A percentile compares a stretch with the other conserved stretches of the same genome.
Conservation (phyloP, 2,329 filamentous ascomycete species). For the Scedosporium minutisporum region DNA sequence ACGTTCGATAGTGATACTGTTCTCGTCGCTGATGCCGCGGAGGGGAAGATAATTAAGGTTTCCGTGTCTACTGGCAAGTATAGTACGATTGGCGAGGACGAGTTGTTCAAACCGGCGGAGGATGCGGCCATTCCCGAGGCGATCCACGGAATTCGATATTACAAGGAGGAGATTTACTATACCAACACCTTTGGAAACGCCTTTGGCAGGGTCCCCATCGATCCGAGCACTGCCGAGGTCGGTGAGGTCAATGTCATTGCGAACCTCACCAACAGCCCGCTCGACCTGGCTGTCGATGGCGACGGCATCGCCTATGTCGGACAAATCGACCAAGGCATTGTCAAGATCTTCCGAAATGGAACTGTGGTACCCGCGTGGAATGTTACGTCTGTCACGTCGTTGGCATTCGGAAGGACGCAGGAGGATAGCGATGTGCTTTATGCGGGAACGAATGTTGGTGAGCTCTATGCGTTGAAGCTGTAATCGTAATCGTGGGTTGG, state of each 20-base stretch:
- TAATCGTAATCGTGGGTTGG: neutral
- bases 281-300: conserved; percentile 11
- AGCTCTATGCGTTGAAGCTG: neutral
- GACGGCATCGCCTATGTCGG: conserved; percentile 11
- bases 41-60: conserved; percentile 11
- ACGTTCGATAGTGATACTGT: conserved; percentile 10
- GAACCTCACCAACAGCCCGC: conserved; percentile 1
- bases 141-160: conserved; percentile 13
- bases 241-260: conserved; percentile 10
- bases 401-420: neutral
- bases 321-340: neutral
- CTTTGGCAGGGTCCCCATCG: conserved; percentile 10
- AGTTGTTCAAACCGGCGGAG: conserved; percentile 1
- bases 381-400: neutral
- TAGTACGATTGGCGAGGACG: conserved; percentile 11
- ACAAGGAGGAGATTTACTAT: conserved; percentile 13
- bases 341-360: neutral
- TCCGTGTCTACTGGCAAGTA: conserved; percentile 10
- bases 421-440: neutral
- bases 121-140: conserved; percentile 11
- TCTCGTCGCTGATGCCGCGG: conserved; percentile 13
- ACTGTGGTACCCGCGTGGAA: neutral
- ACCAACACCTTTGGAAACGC: conserved; percentile 11
- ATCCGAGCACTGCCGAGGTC: neutral
- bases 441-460: neutral